These are phyloP conservation scores for Aureobasidium sp. DNA, from an alignment of 2,329 filamentous ascomycete genomes.

Conservation along the genomic window DNA sequence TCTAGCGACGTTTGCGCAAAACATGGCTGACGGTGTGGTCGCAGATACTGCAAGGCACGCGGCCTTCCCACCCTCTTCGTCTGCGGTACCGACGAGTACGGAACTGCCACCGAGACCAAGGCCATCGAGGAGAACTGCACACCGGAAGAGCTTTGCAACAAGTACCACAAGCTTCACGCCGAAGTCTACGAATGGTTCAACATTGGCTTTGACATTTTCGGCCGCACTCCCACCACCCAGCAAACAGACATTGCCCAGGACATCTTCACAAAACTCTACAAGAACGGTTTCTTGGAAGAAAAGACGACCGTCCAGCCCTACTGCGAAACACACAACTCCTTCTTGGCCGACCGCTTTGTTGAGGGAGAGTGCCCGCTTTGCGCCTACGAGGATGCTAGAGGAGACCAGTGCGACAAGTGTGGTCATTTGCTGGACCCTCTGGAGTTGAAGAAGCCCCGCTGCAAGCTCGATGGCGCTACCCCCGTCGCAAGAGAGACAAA, in stretches of 20 bases:
- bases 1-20: not conserved
- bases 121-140: conserved; percentile 81
- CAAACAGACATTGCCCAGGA: conserved; percentile 91
- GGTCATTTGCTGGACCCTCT: conserved; percentile 42
- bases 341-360: conserved; percentile 80
- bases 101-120: conserved; percentile 92
- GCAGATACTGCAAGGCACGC: conserved; percentile 69
- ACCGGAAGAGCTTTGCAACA: conserved; percentile 78
- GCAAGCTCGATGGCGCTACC: conserved; percentile 81
- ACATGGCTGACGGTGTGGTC: conserved; percentile 16
- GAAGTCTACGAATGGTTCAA: conserved; percentile 95
- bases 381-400: conserved; percentile 45
- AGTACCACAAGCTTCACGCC: conserved; percentile 85
- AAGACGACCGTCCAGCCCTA: conserved; percentile 82
- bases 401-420: conserved; percentile 50
- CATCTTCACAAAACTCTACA: conserved; percentile 79
- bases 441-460: conserved; percentile 71
- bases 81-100: conserved; percentile 90
- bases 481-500: conserved; percentile 77
- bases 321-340: conserved; percentile 58
- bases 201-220: conserved; percentile 91
- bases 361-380: conserved; percentile 74
- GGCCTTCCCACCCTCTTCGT: conserved; percentile 75
- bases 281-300: conserved; percentile 85
- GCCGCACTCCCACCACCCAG: conserved; percentile 78